These are phyloP conservation scores for Anthracocystis setariae DNA, from an alignment of 1,284 basidiomycete species.

Conservation along the genomic window DNA sequence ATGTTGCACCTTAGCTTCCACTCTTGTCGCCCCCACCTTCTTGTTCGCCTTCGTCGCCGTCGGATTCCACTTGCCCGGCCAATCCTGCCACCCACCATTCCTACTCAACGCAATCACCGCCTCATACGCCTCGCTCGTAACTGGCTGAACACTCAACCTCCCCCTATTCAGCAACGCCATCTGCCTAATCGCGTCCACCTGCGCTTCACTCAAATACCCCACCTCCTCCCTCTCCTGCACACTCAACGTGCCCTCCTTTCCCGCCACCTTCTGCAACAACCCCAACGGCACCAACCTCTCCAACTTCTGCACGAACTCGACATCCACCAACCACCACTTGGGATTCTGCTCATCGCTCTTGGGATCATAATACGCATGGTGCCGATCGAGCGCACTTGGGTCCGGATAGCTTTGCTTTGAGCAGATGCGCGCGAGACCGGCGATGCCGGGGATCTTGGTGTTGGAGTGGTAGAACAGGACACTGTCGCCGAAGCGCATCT, in stretches of 20 bases:
- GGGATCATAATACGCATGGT: conserved; percentile 88
- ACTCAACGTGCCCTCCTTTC: conserved; percentile 71
- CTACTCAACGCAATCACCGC: conserved; percentile 76
- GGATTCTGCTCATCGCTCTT: conserved; percentile 81
- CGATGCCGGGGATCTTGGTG: conserved; percentile 81
- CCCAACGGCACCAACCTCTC: conserved; percentile 81
- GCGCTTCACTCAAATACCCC: conserved; percentile 62
- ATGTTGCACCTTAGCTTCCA: background rate
- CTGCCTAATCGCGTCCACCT: conserved; percentile 70
- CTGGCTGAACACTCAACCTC: conserved; percentile 84
- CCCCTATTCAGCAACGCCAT: conserved; percentile 88
- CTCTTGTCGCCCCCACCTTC: background rate
- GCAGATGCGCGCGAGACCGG: conserved; percentile 48
- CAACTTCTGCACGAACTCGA: conserved; percentile 77
- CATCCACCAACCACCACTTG: conserved; percentile 87
- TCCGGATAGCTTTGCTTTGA: conserved; percentile 47
- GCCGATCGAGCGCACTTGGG: conserved; percentile 47
- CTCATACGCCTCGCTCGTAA: conserved; percentile 77
- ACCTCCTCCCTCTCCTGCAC: conserved; percentile 74
- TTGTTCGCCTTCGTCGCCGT: conserved; percentile 1
- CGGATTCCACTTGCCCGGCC: conserved; percentile 61
- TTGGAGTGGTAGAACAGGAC: conserved; percentile 90
- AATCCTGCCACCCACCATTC: conserved; percentile 73
- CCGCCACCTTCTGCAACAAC: conserved; percentile 79
- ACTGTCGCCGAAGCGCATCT: conserved; percentile 84